phyloP scores from a whole-genome alignment of 2,329 filamentous ascomycete genomes.

The Hypoxylon sp. region DNA sequence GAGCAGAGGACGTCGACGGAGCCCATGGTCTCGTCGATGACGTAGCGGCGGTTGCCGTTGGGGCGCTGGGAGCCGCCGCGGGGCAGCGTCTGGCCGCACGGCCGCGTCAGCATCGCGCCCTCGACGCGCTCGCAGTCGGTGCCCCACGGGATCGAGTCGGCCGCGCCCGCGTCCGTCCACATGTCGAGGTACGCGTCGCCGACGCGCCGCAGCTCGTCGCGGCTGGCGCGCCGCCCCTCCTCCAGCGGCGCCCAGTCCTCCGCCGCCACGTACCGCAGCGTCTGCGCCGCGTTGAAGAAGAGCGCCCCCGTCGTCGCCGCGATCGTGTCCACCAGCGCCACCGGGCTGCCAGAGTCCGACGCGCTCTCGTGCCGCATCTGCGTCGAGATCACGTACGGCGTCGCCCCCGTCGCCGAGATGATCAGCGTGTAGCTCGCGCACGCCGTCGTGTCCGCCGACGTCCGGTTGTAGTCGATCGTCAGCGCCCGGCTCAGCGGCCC shows the following conservation, averaged over 20 bases:
- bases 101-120: conserved; percentile 44
- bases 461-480: conserved; percentile 41
- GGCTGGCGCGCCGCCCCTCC: conserved; percentile 36
- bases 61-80: conserved; percentile 42
- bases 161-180: conserved; percentile 49
- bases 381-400: conserved; percentile 47
- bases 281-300: conserved; percentile 49
- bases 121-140: conserved; percentile 49
- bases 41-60: conserved; percentile 48
- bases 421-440: conserved; percentile 50
- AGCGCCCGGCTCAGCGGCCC: conserved; percentile 39
- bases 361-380: conserved; percentile 45
- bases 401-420: conserved; percentile 44
- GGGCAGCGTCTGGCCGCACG: conserved; percentile 44
- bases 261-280: conserved; percentile 44
- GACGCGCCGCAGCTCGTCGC: conserved; percentile 46
- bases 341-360: conserved; percentile 26
- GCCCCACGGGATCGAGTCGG: conserved; percentile 48
- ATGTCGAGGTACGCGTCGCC: conserved; percentile 50
- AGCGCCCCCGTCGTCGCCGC: conserved; percentile 48
- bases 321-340: conserved; percentile 46
- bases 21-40: conserved; percentile 48
- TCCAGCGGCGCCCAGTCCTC: conserved; percentile 46
- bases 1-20: conserved; percentile 48
- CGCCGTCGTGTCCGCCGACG: conserved; percentile 38